Conservation (phyloP, 148 eudicot genomes). For the Tetragonia tetragonoides region DNA sequence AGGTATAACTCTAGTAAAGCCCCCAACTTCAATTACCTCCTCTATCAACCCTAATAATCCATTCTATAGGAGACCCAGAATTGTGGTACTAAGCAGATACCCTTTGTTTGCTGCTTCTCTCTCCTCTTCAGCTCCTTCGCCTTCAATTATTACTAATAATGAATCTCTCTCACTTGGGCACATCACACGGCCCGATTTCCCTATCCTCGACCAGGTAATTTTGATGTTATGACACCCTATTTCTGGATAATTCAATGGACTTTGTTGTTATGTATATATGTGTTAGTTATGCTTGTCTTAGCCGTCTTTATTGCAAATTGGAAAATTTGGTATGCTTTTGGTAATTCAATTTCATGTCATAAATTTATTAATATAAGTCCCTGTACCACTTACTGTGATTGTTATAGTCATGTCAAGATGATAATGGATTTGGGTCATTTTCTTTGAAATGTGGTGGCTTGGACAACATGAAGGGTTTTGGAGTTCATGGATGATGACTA, state of each 20-base stretch:
- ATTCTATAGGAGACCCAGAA: slow-evolving; percentile 19
- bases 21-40: slow-evolving; percentile 34
- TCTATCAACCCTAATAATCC: slow-evolving; percentile 32
- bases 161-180: slow-evolving; percentile 64
- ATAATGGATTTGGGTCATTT: neutral
- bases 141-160: slow-evolving; percentile 26
- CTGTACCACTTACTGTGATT: neutral
- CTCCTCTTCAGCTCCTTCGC: slow-evolving; percentile 31
- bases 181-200: slow-evolving; percentile 70
- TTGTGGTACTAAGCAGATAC: slow-evolving; percentile 24
- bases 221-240: neutral
- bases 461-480: neutral
- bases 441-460: neutral
- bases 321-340: neutral
- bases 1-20: slow-evolving; percentile 39
- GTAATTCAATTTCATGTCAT: neutral
- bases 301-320: neutral
- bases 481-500: neutral
- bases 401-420: neutral
- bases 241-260: neutral
- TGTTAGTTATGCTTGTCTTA: neutral
- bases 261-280: neutral
- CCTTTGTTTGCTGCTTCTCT: slow-evolving; percentile 18
- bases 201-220: slow-evolving; percentile 77
- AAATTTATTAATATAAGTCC: too few species aligned